Base-by-base conservation (phyloP, 305 asterid species). In the Lippia alba region DNA sequence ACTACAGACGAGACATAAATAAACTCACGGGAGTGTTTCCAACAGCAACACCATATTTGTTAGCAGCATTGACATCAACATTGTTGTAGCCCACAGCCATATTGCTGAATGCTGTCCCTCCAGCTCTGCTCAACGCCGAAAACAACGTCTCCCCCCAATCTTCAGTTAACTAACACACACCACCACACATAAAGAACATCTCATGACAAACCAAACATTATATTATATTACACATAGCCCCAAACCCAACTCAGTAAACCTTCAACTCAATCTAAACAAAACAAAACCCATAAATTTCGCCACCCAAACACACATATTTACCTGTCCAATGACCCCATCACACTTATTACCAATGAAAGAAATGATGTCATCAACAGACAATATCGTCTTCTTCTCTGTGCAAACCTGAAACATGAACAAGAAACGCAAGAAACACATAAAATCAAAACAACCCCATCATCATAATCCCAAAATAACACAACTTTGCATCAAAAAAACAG, bases 1-100 rank as follows among this genome's bases (percentile, higher is more conserved):
- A 24, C 30, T 1, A 24, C 3, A 24, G 30, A 24, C 30, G 30
- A 24, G 3, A 41, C 15, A 12, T 2, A 51, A 19, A 61, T 14
- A 67, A 83, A 58, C 94, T 79, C 74, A 91, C 99, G 32, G 96
- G 99, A 33, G 99, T 94, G 64, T 94, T 94, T 80, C 97, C 97
- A 67, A 94, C 92, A 80, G 96, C 97, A 79, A 91, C 91, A 46
- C 99, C 97, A 50, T 85, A 78, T 75, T 91, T 94, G 20, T 56
- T 91, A 46, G 99, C 99, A 68, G 97, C 96, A 79, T 84, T 74
- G 64, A 89, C 95, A 68, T 94, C 95, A 62, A 94, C 99, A 62
- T 94, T 94, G 84, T 94, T 91, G 79, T 94, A 91, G 30, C 99
- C 99, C n/a, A 94, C 99, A 64, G 97, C 99, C 97, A 94, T 91